Base-by-base conservation (phyloP, 2,329 filamentous ascomycete genomes). In the Aspergillus terreus region DNA sequence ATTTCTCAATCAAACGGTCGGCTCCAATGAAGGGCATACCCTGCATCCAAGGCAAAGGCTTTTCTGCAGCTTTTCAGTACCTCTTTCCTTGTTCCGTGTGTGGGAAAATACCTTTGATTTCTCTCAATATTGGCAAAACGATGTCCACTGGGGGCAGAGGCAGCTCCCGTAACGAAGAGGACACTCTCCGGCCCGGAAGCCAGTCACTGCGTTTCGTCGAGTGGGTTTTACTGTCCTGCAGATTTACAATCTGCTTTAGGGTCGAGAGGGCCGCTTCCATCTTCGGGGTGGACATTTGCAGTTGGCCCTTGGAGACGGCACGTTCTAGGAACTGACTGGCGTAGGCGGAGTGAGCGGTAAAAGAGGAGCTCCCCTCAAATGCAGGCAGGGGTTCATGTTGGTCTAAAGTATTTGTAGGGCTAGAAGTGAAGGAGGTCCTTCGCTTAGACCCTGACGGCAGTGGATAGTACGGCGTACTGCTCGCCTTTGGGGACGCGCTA, bases 351-450 rank as follows among this genome's bases (percentile, higher is more conserved):
- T 80, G 77, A 6, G 73, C 70, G 30, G 69, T 70, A 17, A 79
- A 69, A 2, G 77, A 75, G 0, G 77, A 78, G 47, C 76, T 76
- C 3, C 77, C 78, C 55, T 80, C 77, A 44, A 78, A 80, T 2
- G 66, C 59, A 23, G 54, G 55, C 14, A 52, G 60, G 15, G 62
- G 52, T 46, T 66, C 66, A 49, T 55, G 67, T 49, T 54, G 66
- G 49, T 60, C 66, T 50, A 68, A 55, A 40, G 57, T 58, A 27
- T 51, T 51, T 35, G 62, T 61, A 25, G 55, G 55, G 44, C 54
- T 63, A 51, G 46, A 57, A 27, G 30, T 51, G 52, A 58, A 49
- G 21, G 44, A 56, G 9, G 49, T 59, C 33, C 52, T 43, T 9
- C 51, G 51, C 17, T 43, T 50, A 4, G 58, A 56, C 1, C 47